Base-by-base conservation (phyloP, 2,329 filamentous ascomycete species). In the Verticillium isaacii region DNA sequence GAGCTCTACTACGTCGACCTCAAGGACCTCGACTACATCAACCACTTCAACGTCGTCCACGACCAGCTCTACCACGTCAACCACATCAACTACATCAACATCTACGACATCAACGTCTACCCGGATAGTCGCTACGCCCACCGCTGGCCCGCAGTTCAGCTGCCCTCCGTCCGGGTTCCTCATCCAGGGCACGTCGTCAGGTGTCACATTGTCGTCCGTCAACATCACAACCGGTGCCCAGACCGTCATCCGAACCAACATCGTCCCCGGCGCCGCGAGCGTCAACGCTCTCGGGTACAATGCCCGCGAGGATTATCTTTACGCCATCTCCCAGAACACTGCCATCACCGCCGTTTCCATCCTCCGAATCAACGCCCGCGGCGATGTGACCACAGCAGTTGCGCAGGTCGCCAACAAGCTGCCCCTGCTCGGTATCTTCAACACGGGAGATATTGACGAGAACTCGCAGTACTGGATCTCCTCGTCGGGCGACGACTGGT, bases 211-310 rank as follows among this genome's bases (percentile, higher is more conserved):
- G 15, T 67, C 50, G 45, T 41, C 63, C 1, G 61, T 69, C 36
- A 64, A 68, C 45, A 63, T 68, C 15, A 56, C 61, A 2, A 62
- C 57, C 5, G 67, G 65, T 12, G 5, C 0, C 2, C 12, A 32
- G 3, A 61, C 19, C 1, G 25, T 62, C 1, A 41, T 65, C 19
- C 45, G 45, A 2, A 63, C 56, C 59, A 57, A 55, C 8, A 23
- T 56, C 11, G 60, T 66, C 1, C 60, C 56, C n/a, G 60, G 60
- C n/a, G 64, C 61, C 6, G 41, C 58, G 32, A 60, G 52, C 58
- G 62, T 71, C 61, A 68, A 71, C 37, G 68, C 67, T 8, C 61
- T 70, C 12, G 69, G 65, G 5, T 70, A 70, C 62, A 71, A 69
- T 19, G 56, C 60, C 3, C 57, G 61, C 6, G 69, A 71, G 11